Percentiles rank a stretch among this genome's conserved stretches.
These are phyloP conservation scores for Coniochaeta sp. DNA, from an alignment of 2,329 filamentous ascomycete species.

Conservation along the genomic window DNA sequence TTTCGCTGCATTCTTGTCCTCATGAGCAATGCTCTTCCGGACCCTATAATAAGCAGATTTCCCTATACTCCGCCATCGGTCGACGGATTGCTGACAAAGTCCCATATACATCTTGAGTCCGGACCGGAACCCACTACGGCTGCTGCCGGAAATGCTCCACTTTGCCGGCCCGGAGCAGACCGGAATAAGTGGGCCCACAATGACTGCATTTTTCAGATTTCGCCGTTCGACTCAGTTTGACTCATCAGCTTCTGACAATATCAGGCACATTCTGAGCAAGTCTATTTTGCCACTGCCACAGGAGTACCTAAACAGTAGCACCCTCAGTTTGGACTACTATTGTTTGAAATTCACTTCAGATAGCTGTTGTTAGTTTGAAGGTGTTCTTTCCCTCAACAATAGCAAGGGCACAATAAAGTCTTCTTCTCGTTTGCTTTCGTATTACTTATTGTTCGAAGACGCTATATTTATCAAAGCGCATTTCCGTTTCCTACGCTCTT, in stretches of 20 bases:
- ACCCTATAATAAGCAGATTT: no score
- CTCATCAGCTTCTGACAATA: not conserved
- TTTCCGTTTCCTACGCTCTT: not conserved
- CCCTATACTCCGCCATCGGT: no score
- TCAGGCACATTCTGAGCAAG: not conserved
- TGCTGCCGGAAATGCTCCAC: not conserved
- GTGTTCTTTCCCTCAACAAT: not conserved
- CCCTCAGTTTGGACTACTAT: not conserved
- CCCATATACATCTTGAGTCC: not conserved
- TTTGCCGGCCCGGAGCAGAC: not conserved
- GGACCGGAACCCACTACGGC: not conserved
- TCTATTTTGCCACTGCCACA: conserved; percentile 2
- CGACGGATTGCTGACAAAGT: no score
- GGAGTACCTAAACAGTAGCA: not conserved
- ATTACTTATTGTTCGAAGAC: conserved; percentile 24
- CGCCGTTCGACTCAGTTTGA: not conserved
- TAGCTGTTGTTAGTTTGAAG: not conserved
- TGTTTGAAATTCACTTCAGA: not conserved
- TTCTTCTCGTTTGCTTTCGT: conserved; percentile 7
- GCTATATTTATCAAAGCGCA: conserved; percentile 43
- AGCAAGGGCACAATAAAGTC: not conserved
- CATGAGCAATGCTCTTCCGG: no score
- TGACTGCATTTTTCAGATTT: not conserved
- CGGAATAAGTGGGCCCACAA: not conserved
- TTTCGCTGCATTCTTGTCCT: no score